phyloP scores from a whole-genome alignment of 2,329 filamentous ascomycete genomes.

The Exophiala dermatitidis region DNA sequence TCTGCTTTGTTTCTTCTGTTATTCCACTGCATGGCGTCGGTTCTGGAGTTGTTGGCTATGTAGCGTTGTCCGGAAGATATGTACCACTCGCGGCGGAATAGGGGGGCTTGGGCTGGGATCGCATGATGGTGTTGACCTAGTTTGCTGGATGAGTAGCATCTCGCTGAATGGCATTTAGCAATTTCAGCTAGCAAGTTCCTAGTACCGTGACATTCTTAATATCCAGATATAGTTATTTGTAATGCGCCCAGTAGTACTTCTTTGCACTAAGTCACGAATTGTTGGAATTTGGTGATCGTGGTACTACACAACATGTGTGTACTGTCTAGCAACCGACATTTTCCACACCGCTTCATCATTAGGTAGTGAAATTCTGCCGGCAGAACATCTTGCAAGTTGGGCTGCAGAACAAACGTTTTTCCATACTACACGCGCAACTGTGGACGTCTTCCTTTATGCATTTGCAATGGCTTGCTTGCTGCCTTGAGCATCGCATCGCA shows the following conservation, averaged over 20 bases:
- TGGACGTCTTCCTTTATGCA: no score
- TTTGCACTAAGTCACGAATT: no score
- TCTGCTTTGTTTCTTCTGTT: constrained; percentile 28
- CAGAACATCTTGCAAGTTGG: neutral
- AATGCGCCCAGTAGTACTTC: no score
- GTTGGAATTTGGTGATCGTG: no score
- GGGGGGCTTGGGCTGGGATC: neutral
- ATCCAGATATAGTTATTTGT: no score
- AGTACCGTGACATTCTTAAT: no score
- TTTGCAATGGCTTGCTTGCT: no score
- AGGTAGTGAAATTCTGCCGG: neutral
- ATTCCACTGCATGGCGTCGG: constrained; percentile 17
- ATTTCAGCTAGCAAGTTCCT: neutral
- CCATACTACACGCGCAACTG: no score
- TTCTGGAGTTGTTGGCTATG: constrained; percentile 6
- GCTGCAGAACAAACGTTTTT: no score
- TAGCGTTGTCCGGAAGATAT: constrained; percentile 11
- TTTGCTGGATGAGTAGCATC: constrained; percentile 5
- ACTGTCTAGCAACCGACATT: neutral
- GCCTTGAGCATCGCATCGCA: no score
- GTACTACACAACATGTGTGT: no score
- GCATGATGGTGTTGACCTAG: constrained; percentile 7
- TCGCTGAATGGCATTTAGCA: constrained; percentile 1
- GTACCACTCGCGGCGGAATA: constrained; percentile 12
- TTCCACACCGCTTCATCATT: neutral